phyloP scores from a whole-genome alignment of 129 eudicot species.

The Flaveria brownii region DNA sequence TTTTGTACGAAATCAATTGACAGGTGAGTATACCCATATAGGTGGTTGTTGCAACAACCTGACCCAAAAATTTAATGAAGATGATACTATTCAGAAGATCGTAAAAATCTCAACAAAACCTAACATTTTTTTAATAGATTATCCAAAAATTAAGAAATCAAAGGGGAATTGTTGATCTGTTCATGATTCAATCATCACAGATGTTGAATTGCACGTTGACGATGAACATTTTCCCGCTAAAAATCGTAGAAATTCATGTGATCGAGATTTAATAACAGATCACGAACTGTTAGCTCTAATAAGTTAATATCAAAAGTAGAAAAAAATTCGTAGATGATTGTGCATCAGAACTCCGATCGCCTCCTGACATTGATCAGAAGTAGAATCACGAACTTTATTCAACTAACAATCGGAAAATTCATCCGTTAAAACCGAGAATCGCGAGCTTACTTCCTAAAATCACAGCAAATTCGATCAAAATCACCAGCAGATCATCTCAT shows the following conservation, averaged over 20 bases:
- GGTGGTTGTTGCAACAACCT: conserved; percentile 40
- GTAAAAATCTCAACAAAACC: neutral
- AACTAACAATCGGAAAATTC: neutral
- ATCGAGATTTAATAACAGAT: neutral
- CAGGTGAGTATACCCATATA: conserved; percentile 15
- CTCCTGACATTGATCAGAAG: too few relatives aligned
- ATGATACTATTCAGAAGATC: neutral
- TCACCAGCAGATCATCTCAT: neutral
- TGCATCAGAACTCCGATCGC: too few relatives aligned
- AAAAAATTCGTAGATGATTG: too few relatives aligned
- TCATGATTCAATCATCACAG: neutral
- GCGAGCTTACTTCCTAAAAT: neutral
- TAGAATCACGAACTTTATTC: neutral
- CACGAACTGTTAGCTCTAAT: neutral
- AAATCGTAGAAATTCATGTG: neutral
- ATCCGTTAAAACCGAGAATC: neutral
- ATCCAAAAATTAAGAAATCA: conserved; percentile 1
- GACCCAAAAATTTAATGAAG: conserved; percentile 30
- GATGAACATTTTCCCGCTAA: neutral
- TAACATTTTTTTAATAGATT: neutral
- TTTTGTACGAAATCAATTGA: neutral
- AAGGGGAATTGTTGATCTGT: neutral
- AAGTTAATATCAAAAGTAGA: neutral
- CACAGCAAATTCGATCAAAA: conserved; percentile 6
- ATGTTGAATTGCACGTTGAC: neutral